Base-by-base conservation (phyloP, 805 yeast genomes). In the Metschnikowia arizonensis region DNA sequence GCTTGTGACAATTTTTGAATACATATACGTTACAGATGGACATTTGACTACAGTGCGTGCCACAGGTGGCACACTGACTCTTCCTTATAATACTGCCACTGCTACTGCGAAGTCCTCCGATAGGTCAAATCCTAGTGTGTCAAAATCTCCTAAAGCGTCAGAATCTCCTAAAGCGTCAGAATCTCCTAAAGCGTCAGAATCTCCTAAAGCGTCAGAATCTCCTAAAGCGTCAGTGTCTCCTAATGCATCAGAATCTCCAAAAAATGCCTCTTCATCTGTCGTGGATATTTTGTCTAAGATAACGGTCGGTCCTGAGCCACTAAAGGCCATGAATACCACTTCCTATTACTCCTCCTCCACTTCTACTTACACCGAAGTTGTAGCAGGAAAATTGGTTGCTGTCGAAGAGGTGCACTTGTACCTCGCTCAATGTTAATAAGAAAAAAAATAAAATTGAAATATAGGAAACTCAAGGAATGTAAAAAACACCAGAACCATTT, bases 1-100 rank as follows among this genome's bases (percentile, higher is more conserved):
- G 18, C 35, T 51, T n/a, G 51, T 61, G 8, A 65, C 73, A 1
- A 53, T 51, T 17, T 61, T 71, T 15, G 62, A 62, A 15, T 68
- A 66, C 49, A 51, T 65, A 24, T 69, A 52, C 50, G 64, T 71
- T 21, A 55, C 58, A 12, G 54, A 50, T 19, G 72, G 72, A 2
- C 47, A 42, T 5, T 45, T 51, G 48, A 53, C 73, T 28, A 63
- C 69, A n/a, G 43, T 53, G 8, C 54, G 59, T 9, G 49, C 55
- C 24, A 47, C 56, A 11, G 61, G 60, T n/a, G 48, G 42, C 42
- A 39, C 42, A 17, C 42, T 39, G 42, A 21, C 42, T 32, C 35
- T 17, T 23, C 44, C 42, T 9, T 17, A 40, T 21, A n/a, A 48
- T 17, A 23, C 45, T n/a, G 40, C 30, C 19, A 24, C 41, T 41